Evolutionary conservation across 305 asterid species (phyloP).

Genomic region (Fraxinus latifolia): DNA sequence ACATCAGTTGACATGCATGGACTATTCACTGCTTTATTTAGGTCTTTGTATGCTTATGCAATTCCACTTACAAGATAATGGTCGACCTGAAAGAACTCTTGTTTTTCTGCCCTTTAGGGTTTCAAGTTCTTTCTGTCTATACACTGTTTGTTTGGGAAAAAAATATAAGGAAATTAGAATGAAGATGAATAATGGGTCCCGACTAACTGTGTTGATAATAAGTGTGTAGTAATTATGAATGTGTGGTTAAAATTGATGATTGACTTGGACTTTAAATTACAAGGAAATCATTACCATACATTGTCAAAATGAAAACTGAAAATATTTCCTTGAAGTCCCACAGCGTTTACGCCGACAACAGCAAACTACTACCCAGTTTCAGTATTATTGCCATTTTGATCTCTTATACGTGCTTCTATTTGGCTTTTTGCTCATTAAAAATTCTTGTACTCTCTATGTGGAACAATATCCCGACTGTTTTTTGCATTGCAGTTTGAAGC

Average conservation of each 20-base stretch:
- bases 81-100: not conserved
- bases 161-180: not conserved
- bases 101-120: constrained; percentile 1
- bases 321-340: not conserved
- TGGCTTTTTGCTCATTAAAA: not conserved
- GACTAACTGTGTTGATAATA: not conserved
- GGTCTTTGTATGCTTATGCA: constrained; percentile 15
- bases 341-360: too few relatives aligned
- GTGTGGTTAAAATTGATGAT: not conserved
- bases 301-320: not conserved
- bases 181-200: not conserved
- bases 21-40: not conserved
- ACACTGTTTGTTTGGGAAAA: not conserved
- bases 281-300: not conserved
- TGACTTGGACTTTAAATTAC: not conserved
- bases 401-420: not conserved
- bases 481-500: constrained; percentile 33
- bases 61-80: constrained; percentile 1
- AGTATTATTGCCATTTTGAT: constrained; percentile 3
- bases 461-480: constrained; percentile 19
- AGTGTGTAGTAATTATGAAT: not conserved
- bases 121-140: not conserved
- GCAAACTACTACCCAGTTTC: not conserved
- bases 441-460: not conserved
- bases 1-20: constrained; percentile 13